Evolutionary conservation across 2,329 filamentous ascomycete genomes (phyloP), one percentile per base, ranked within the genome.

Genomic region (Gaeumannomyces sp.): DNA sequence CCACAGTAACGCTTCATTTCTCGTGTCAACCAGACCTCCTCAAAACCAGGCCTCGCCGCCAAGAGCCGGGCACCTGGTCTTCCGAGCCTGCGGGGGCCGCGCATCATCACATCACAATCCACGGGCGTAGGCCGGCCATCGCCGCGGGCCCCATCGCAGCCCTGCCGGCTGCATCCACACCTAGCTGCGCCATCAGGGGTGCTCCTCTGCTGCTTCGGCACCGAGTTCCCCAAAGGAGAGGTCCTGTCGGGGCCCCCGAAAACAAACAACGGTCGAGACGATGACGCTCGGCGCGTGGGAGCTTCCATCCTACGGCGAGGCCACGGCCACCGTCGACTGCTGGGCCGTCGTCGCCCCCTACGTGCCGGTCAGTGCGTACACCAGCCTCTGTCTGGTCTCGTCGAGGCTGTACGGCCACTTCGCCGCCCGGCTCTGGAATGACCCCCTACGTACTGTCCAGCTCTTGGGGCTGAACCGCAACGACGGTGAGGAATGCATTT

Each of bases 221-320:
- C 22, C 45, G 22, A 25, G 19, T 6, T 53, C 16, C 16, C 3
- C 33, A 35, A 50, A 19, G 38, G 4, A 19, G 38, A 22, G 38
- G 11, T 35, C 33, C 33, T 19, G 14, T 45, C 14, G 38, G 35
- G 38, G 14, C 35, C 19, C 16, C 38, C 14, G 4, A 19, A 45
- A 14, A 7, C 38, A 45, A 38, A 38, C 29, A 1, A 27, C n/a
- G n/a, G 45, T 25, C 22, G 45, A 53, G 19, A 11, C 19, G 2
- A 53, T 58, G 28, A 59, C 28, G 31, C n/a, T 35, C 11, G 33
- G 19, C 10, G 31, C 53, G 14, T 73, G 75, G 11, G 66, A 70
- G 14, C 77, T 81, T n/a, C 83, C 84, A 1, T 83, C 84, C 0
- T 87, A 87, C 71, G 73, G 77, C 62, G 79, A 85, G 66, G 83